Evolutionary conservation across 768 basidiomycete species (phyloP), one percentile per base, ranked within the genome.

Genomic region (Panus rudis): DNA sequence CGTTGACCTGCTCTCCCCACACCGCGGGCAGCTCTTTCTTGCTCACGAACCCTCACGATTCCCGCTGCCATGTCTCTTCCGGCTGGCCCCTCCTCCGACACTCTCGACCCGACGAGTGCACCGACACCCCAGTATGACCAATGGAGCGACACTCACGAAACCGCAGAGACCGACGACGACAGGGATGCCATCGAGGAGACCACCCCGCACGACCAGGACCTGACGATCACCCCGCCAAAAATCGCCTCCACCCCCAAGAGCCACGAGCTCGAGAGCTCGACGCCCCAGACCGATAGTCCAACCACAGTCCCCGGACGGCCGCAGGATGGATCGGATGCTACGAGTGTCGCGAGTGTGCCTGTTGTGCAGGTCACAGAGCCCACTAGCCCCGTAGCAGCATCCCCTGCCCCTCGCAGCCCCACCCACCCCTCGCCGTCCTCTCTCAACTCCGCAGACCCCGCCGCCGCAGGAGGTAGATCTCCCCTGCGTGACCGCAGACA

Each of bases 281-380:
- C 69, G 21, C 65, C 70, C 16, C 65, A 63, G 2, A 55, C 47
- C 23, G 49, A 54, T 39, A 49, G 59, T 41, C 49, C 63, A 21
- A 30, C 42, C 16, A n/a, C 45, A 20, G 33, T 7, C 33, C n/a
- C 33, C 16, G 33, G 8, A 35, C 33, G 16, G n/a, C n/a, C 33
- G 21, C 33, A 35, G 16, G 6, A 14, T 20, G 33, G 21, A 7
- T 20, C n/a, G 16, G 33, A 41, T 12, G 35, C 45, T 11, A 51
- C 50, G 33, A 84, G 82, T 51, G 61, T 75, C 4, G 79, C 75
- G 48, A 81, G 77, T 50, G 66, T 81, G 51, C 79, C 81, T 8
- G 66, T 65, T 10, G 72, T 72, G 13, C 73, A 73, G 53, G 70
- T 79, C 39, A 60, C 71, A 22, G 48, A 69, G 64, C 33, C 66